Percentiles rank a stretch among this genome's conserved stretches.
phyloP scores from a whole-genome alignment of 208 protist genomes.

The Naegleria gruberi region DNA sequence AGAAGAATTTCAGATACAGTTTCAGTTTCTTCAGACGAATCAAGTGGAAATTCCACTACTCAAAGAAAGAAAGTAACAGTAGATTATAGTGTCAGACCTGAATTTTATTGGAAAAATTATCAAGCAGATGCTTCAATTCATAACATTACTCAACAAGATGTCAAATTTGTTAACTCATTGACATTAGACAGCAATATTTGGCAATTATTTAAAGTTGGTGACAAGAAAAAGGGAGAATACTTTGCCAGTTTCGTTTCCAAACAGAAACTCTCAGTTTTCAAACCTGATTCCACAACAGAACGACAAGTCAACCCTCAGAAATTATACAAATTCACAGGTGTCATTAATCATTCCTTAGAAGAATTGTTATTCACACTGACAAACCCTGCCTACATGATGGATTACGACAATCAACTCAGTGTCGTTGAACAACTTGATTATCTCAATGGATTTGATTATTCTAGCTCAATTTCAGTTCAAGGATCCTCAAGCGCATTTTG shows the following conservation, averaged over 20 bases:
- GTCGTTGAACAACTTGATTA: background rate
- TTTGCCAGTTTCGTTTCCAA: background rate
- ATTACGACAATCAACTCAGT: background rate
- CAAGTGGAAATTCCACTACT: no score
- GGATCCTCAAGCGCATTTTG: no score
- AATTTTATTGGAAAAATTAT: background rate
- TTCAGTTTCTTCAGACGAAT: no score
- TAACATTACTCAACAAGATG: background rate
- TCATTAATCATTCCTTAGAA: background rate
- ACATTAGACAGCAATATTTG: background rate
- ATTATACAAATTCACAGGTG: background rate
- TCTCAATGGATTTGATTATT: background rate
- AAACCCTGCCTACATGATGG: background rate
- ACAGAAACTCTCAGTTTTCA: background rate
- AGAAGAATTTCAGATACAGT: no score
- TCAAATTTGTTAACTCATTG: background rate
- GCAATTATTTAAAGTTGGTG: background rate
- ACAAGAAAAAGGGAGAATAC: background rate
- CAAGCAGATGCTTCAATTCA: background rate
- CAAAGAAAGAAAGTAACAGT: no score
- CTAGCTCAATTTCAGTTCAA: no score
- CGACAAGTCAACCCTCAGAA: background rate
- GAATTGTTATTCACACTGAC: background rate
- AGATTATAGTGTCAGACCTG: no score
- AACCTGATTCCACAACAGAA: background rate